These are phyloP conservation scores for Phytophthora sp. DNA, from an alignment of 352 stramenopile genomes.

Conservation along the genomic window DNA sequence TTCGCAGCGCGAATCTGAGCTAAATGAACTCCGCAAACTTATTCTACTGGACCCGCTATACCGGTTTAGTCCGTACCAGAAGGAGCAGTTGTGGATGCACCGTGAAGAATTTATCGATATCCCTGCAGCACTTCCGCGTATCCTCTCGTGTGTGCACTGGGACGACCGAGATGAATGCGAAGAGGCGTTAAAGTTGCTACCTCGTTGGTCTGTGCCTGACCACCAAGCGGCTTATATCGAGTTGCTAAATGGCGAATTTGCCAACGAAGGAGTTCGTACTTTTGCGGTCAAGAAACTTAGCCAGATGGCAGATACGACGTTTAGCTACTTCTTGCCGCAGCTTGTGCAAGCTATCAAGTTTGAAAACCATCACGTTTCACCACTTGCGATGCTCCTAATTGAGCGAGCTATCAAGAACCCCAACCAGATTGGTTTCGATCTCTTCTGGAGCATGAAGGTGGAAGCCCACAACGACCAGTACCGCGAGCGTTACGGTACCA, in stretches of 20 bases:
- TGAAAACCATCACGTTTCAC: constrained; percentile 85
- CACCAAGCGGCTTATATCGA: constrained; percentile 86
- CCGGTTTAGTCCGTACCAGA: constrained; percentile 82
- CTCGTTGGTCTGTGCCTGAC: constrained; percentile 70
- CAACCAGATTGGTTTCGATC: constrained; percentile 88
- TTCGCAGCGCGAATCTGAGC: constrained; percentile 49
- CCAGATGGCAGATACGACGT: constrained; percentile 86
- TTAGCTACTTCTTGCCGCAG: constrained; percentile 89
- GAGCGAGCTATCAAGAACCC: constrained; percentile 89
- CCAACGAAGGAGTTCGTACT: constrained; percentile 68
- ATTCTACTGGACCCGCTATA: constrained; percentile 86
- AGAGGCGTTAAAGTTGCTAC: constrained; percentile 71
- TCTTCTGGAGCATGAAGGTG: constrained; percentile 92
- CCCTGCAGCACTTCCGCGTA: constrained; percentile 69
- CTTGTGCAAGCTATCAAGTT: constrained; percentile 92
- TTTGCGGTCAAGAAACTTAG: constrained; percentile 84
- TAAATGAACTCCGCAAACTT: constrained; percentile 77
- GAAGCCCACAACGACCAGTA: constrained; percentile 87
- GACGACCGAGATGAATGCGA: constrained; percentile 72
- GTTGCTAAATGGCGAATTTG: constrained; percentile 82
- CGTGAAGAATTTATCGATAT: constrained; percentile 84
- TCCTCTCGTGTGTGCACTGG: constrained; percentile 86
- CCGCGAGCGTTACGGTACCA: constrained; percentile 77
- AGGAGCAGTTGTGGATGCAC: constrained; percentile 82
- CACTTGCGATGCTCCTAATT: constrained; percentile 81